Evolutionary conservation across 257 asterid genomes (phyloP), one percentile per base, ranked within the genome.

Genomic region (Capsicum baccatum): DNA sequence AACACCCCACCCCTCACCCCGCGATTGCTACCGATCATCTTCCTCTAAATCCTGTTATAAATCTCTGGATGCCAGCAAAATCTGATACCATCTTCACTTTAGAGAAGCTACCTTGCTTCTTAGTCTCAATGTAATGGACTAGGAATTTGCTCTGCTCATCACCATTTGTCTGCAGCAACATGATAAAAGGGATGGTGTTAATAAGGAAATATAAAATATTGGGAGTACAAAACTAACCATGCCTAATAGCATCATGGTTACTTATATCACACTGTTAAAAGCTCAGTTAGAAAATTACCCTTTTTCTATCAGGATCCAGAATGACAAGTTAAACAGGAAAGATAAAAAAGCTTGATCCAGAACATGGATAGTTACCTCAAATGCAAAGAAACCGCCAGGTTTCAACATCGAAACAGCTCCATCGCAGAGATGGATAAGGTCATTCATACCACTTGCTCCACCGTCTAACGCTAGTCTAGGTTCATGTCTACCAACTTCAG

Each of bases 381-480:
- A 91, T 21, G 97, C 96, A 52, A 97, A 92, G 89, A 95, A 95
- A 79, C 98, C 99, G 82, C 96, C 95, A 73, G 94, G 91, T 83
- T 87, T 94, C 84, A 97, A 88, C 91, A 94, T 81, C 0, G 91
- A 88, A 88, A 91, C 91, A 85, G 97, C 93, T 82, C 98, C 98
- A 58, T 90, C 59, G 60, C 97, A 94, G 15, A 96, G 89, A 83
- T 90, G 98, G 85, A 94, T 89, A 52, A 97, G 98, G 83, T 91
- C 91, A 21, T 85, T 82, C 94, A 89, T 80, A 56, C 99, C 98
- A 84, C 92, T 84, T 47, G 81, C 71, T 79, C 99, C 99, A 2
- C 99, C 98, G 81, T 97, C 98, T 10, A 97, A 91, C 5, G 99
- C 98, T 67, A 94, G 94, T 39, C 88, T 71, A 1, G 99, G 98